Base-by-base conservation (phyloP, 345 rosid genomes). In the Murraya koenigii region DNA sequence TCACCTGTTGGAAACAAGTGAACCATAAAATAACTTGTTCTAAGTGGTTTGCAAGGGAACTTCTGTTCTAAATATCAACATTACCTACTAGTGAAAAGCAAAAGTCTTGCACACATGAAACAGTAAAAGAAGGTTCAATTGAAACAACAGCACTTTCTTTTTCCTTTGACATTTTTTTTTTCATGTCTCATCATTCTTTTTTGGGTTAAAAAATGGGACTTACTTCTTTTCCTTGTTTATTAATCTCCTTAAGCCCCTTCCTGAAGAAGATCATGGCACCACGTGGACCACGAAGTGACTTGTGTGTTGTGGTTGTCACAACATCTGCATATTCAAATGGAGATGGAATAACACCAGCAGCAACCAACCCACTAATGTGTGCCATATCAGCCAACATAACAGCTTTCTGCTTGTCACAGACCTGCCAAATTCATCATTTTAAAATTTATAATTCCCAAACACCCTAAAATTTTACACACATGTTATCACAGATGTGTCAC, bases 241-340 rank as follows among this genome's bases (percentile, higher is more conserved):
- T 90, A 49, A 93, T 69, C 86, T 86, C 97, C 84, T 95, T 95
- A 36, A 95, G 77, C 19, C 97, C 99, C 88, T 93, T 95, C 85
- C 93, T 89, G 83, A 89, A 95, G 90, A 95, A 95, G 82, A 95
- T 95, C 98, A 95, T 92, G 62, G 97, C 99, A 19, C 99, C 99
- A 77, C 99, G 90, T 32, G 99, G 98, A 80, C 99, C 99, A 60
- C 99, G 97, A 66, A 95, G 98, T 17, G 99, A 95, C 80, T 95
- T 95, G 84, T 95, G 99, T 39, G 99, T 95, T 60, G 99, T 93
- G 66, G 99, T 95, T 2, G 99, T 95, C 81, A 95, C 98, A 59
- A 95, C 78, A 86, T 93, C 99, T 19, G 98, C 98, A 84, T 90
- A 93, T 84, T 95, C 98, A 71, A 93, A 95, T 36, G 99, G 99